These are phyloP conservation scores for Closterium sp. DNA, from an alignment of 139 green algal species.

Conservation along the genomic window DNA sequence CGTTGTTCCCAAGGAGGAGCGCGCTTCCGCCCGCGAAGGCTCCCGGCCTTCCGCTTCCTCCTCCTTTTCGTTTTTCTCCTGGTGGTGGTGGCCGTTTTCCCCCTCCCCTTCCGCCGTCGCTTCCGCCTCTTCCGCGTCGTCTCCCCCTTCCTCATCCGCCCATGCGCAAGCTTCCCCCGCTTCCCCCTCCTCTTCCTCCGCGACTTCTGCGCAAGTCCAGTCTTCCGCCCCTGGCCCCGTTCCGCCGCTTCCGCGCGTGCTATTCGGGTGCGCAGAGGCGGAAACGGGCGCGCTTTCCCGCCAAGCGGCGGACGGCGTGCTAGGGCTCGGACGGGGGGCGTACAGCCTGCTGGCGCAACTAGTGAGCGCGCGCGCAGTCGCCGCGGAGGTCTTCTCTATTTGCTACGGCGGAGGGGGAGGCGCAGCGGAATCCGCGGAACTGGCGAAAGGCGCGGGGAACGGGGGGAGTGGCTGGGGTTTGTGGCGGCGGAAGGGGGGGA, in stretches of 20 bases:
- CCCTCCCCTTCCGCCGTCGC: neutral
- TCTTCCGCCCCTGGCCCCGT: neutral
- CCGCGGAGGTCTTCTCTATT: conserved; percentile 75
- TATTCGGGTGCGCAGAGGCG: conserved; percentile 78
- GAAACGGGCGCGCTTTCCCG: conserved; percentile 88
- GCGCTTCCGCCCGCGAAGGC: neutral
- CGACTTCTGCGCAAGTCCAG: neutral
- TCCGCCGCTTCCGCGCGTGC: neutral
- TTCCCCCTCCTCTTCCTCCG: neutral
- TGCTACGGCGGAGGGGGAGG: conserved; percentile 77
- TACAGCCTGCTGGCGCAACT: conserved; percentile 65
- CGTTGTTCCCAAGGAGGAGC: too few relatives aligned
- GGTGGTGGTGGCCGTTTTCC: neutral
- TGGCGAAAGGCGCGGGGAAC: neutral
- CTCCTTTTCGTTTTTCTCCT: neutral
- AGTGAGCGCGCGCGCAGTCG: conserved; percentile 63
- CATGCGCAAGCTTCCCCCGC: too few relatives aligned
- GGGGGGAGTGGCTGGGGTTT: neutral
- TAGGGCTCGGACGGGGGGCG: conserved; percentile 74
- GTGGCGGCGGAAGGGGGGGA: neutral
- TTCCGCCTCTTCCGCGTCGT: neutral
- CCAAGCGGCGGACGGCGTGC: conserved; percentile 87
- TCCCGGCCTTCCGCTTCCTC: neutral
- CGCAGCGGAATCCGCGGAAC: neutral
- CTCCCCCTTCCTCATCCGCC: neutral